Evolutionary conservation across 108 stramenopile species (phyloP), one percentile per base, ranked within the genome.

Genomic region (Chaetoceros tenuissimus): DNA sequence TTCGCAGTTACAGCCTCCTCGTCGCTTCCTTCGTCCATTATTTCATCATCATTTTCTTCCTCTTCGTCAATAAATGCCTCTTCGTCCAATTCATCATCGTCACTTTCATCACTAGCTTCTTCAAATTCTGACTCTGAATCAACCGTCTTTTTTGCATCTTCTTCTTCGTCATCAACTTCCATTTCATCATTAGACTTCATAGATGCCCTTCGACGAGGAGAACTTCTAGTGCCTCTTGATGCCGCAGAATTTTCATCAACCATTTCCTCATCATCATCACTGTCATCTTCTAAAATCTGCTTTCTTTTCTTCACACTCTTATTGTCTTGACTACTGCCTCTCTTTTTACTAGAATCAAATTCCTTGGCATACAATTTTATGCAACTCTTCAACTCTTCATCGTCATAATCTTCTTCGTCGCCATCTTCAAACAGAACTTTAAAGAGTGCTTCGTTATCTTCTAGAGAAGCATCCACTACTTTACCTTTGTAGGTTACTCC

Each of bases 351-450:
- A 10, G 10, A 16, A 44, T 44, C 16, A 44, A 44, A 16, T 44
- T 44, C 16, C 17, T 44, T 44, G 43, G 43, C 17, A 44, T 59
- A 31, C 3, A 49, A 29, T 31, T 58, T 21, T 20, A 16, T 23
- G 24, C 57, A 56, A 30, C 26, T 28, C 23, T 23, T 7, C 49
- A 66, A 47, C 3, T 63, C 62, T 3, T 2, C 22, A n/a, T 3
- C 3, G 46, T 63, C 53, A 27, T 55, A 63, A 28, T 63, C 62
- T 50, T 65, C 64, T 19, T 7, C 19, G 40, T 65, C 64, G 18
- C 48, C 64, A 31, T 65, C 66, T 66, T 66, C 64, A 31, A 54
- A 60, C 5, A 16, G 17, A 40, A 67, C 28, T 16, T 57, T 7
- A 24, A 7, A 3, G 19, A 3, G 22, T 20, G 2, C 20, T 27